Evolutionary conservation across 345 rosid genomes (phyloP), one percentile per base, ranked within the genome.

Genomic region (Sisymbrium altissimum): DNA sequence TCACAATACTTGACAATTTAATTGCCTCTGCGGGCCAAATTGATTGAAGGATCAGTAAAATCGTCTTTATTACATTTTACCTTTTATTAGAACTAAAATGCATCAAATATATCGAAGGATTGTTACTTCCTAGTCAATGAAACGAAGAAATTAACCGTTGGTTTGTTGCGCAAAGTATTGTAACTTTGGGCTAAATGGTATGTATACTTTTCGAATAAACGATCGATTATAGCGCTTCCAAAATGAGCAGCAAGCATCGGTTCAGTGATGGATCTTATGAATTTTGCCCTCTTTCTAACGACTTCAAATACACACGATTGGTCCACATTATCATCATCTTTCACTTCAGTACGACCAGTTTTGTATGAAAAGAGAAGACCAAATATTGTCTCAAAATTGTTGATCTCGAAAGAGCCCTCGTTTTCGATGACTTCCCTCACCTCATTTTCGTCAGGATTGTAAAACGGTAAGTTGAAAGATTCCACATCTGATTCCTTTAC

Each of bases 391-490:
- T 44, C 52, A 32, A n/a, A 10, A 66, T 54, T 3, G 19, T 21
- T 50, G 12, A 81, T 29, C 18, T 29, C 52, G 45, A 80, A 78
- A 0, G 85, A 80, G 3, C 84, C 81, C 12, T 80, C 80, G 2
- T 23, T 71, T 15, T 32, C 9, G 1, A 84, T 35, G 29, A 66
- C 64, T 18, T 54, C 61, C n/a, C 15, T 56, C 10, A 64, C 14
- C 61, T 76, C 86, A 2, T 2, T 65, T 53, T 41, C 39, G 11
- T 9, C 61, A 0, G 84, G 74, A 14, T 70, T 17, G 30, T 82
- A 82, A 0, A 15, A 5, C 0, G 83, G 86, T 9, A 78, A 0
- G 54, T 80, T 74, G 67, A 82, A 84, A 1, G 81, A 59, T 12
- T 80, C 80, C 56, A 78, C 12, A 4, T 78, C 70, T 3, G 9